Base-by-base conservation (phyloP, 2,329 filamentous ascomycete species). In the Cercospora nicotianae region DNA sequence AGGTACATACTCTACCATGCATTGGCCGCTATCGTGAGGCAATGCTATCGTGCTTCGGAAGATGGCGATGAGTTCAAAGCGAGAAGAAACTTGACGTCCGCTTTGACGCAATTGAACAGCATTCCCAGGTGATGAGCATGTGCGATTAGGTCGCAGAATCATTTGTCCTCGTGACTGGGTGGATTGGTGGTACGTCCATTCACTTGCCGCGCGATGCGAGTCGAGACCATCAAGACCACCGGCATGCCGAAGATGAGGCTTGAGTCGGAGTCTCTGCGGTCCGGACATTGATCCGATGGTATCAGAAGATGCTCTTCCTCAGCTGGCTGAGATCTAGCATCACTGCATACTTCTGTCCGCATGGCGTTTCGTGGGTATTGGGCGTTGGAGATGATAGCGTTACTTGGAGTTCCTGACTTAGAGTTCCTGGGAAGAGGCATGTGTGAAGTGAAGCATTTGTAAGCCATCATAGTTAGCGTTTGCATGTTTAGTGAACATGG, bases 1-100 rank as follows among this genome's bases (percentile, higher is more conserved):
- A 84, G 82, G 69, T 85, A 85, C 71, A 75, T 79, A 5, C 73
- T 79, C 48, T 84, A 84, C 72, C 77, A 82, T 65, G 75, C 81
- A 0, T 74, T 80, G 10, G 72, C 82, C 13, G 76, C 77, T 5
- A 78, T 85, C 26, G 80, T 83, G 16, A 75, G 79, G 63, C 79
- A 81, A 60, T 80, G 82, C 68, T 83, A 83, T 73, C 78, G 83
- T 20, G 79, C 81, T 26, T 76, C 78, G 26, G 73, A 77, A 20
- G 77, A 76, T 36, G 76, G 75, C 16, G 76, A 81, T 61, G 83
- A 84, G 69, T 70, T 82, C 20, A 79, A 79, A 57, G 81, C 81
- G 1, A 78, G 83, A 26, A 79, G 80, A 53, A 76, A 77, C 20
- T 71, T 84, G 66, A 75, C 68, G 8, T 58, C 58, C 48, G 70